A percentile compares a stretch with the other conserved stretches of the same genome.
phyloP scores from a whole-genome alignment of 2,329 filamentous ascomycete species.

The Microdochium bolleyi region DNA sequence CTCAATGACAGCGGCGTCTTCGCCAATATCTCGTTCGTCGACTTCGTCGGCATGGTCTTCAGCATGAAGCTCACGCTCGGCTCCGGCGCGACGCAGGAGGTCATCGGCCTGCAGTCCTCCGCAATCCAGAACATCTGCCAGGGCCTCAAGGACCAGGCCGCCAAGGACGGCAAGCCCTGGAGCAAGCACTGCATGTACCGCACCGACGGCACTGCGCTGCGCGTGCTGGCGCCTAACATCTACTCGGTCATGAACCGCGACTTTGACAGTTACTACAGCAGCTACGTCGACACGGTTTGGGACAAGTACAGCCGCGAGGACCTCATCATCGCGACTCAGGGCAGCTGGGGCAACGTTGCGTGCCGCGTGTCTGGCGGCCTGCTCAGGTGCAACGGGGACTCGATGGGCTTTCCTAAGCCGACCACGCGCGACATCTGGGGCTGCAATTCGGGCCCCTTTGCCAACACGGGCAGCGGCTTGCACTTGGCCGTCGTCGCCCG shows the following conservation, averaged over 20 bases:
- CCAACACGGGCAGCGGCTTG: constrained; percentile 4
- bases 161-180: constrained; percentile 43
- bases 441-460: constrained; percentile 29
- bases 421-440: constrained; percentile 35
- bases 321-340: constrained; percentile 50
- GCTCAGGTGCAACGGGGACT: constrained; percentile 8
- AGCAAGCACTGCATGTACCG: constrained; percentile 28
- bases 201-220: constrained; percentile 10
- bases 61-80: constrained; percentile 27
- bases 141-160: constrained; percentile 39
- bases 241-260: constrained; percentile 12
- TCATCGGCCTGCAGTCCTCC: constrained; percentile 40
- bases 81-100: constrained; percentile 22
- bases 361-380: constrained; percentile 31
- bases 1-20: constrained; percentile 8
- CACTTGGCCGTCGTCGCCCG: constrained; percentile 11
- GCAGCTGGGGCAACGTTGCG: constrained; percentile 36
- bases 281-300: constrained; percentile 20
- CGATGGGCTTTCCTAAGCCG: constrained; percentile 8
- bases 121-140: constrained; percentile 43
- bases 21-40: constrained; percentile 15
- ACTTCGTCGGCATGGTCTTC: constrained; percentile 17
- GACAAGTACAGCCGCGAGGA: constrained; percentile 18
- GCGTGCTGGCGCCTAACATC: constrained; percentile 21
- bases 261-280: constrained; percentile 17